Percentiles rank a stretch among this genome's conserved stretches.
phyloP scores from a whole-genome alignment of 78 protist species.

The Bodo saltans region DNA sequence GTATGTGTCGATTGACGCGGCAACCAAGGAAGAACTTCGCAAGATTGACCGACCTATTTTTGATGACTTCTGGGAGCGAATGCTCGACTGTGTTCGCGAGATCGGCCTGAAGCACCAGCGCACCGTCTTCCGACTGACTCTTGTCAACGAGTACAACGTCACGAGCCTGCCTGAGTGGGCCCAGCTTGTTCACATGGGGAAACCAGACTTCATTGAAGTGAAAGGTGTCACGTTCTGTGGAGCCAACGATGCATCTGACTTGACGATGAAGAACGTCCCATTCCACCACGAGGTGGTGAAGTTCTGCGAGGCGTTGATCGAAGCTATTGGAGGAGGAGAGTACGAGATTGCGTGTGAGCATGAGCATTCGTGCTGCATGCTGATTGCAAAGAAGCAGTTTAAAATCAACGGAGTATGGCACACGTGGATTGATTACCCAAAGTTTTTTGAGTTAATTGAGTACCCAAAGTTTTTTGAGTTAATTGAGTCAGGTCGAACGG shows the following conservation, averaged over 20 bases:
- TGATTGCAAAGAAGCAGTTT: constrained; percentile 58
- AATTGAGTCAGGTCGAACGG: too few species aligned
- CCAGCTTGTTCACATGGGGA: constrained; percentile 51
- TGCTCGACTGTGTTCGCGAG: constrained; percentile 46
- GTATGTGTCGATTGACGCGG: constrained; percentile 82
- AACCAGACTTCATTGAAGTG: constrained; percentile 79
- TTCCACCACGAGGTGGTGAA: constrained; percentile 61
- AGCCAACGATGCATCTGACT: constrained; percentile 1
- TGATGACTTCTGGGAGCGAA: constrained; percentile 81
- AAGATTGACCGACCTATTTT: constrained; percentile 79
- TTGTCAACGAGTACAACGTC: constrained; percentile 62
- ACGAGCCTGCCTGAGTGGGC: constrained; percentile 50
- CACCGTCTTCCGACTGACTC: constrained; percentile 81
- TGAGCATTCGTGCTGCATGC: constrained; percentile 73
- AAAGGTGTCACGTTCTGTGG: constrained; percentile 82
- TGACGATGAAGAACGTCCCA: constrained; percentile 74
- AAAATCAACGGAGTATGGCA: constrained; percentile 59
- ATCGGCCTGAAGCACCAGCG: constrained; percentile 56
- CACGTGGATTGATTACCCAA: constrained; percentile 85
- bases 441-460: constrained; percentile 52
- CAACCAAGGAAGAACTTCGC: constrained; percentile 54
- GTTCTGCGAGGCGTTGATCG: constrained; percentile 32
- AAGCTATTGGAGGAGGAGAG: constrained; percentile 12
- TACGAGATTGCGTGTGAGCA: constrained; percentile 79
- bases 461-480: too few species aligned